These are phyloP conservation scores for Plantago major DNA, from an alignment of 257 asterid genomes.

Conservation along the genomic window DNA sequence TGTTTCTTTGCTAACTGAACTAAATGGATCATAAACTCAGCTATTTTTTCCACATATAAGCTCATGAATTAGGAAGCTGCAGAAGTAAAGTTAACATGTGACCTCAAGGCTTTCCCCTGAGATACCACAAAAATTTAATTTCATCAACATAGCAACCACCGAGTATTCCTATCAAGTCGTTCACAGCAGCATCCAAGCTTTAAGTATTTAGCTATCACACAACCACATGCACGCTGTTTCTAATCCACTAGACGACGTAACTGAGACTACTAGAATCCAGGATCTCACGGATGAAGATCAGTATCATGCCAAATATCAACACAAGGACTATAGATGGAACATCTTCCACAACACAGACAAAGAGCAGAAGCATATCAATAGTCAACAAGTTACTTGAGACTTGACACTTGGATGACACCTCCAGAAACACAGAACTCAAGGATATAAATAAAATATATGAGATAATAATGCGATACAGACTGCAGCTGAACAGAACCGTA, in stretches of 20 bases:
- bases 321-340: constrained; percentile 5
- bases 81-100: background rate
- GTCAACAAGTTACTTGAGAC: background rate
- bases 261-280: constrained; percentile 1
- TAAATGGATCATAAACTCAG: background rate
- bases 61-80: background rate
- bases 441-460: background rate
- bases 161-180: background rate
- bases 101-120: too few relatives aligned
- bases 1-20: too few relatives aligned
- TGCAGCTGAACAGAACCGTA: constrained; percentile 8
- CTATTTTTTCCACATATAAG: background rate
- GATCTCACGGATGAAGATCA: background rate
- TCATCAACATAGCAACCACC: constrained; percentile 4
- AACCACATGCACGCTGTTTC: background rate
- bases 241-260: background rate
- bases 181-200: constrained; percentile 5
- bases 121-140: background rate
- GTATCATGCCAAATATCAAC: background rate
- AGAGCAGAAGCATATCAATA: constrained; percentile 1
- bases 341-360: background rate
- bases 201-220: constrained; percentile 14
- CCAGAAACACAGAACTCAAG: background rate
- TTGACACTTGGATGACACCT: background rate
- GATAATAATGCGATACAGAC: background rate